A percentile compares a stretch with the other conserved stretches of the same genome.
Conservation (phyloP, 257 asterid species). For the Nicotiana undulata region DNA sequence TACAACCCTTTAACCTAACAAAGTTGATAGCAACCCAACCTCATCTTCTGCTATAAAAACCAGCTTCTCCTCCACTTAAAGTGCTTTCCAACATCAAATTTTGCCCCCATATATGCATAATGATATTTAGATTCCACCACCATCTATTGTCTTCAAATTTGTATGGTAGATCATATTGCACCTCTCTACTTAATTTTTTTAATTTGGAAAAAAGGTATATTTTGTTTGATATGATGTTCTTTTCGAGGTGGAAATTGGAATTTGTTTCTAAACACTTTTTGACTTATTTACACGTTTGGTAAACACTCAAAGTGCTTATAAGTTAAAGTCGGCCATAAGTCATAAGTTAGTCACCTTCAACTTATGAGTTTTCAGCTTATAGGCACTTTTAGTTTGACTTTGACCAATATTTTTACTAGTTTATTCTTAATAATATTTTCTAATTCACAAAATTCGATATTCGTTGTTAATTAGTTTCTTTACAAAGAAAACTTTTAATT, state of each 20-base stretch:
- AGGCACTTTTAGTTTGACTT: no score
- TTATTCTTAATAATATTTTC: no score
- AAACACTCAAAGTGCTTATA: no score
- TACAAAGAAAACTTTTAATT: no score
- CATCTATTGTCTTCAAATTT: slow-evolving; percentile 16
- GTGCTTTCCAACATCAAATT: slow-evolving; percentile 3
- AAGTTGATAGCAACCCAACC: slow-evolving; percentile 15
- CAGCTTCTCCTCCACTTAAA: slow-evolving; percentile 8
- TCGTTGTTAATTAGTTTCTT: no score
- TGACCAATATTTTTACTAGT: no score
- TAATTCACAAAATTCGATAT: no score
- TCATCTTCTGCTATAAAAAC: slow-evolving; percentile 10
- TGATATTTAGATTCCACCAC: slow-evolving; percentile 19
- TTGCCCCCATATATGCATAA: neutral
- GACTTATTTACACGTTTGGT: no score
- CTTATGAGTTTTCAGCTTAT: no score
- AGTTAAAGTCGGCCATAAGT: no score
- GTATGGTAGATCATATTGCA: neutral
- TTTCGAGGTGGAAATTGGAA: neutral
- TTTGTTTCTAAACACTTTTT: rapidly evolving
- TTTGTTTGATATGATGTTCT: slow-evolving; percentile 1
- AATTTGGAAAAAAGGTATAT: neutral
- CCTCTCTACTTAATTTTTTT: neutral
- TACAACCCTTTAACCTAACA: slow-evolving; percentile 17
- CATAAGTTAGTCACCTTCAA: no score